A percentile compares a stretch with the other conserved stretches of the same genome.
phyloP scores from a whole-genome alignment of 768 basidiomycete species.

The Lactarius indigo region DNA sequence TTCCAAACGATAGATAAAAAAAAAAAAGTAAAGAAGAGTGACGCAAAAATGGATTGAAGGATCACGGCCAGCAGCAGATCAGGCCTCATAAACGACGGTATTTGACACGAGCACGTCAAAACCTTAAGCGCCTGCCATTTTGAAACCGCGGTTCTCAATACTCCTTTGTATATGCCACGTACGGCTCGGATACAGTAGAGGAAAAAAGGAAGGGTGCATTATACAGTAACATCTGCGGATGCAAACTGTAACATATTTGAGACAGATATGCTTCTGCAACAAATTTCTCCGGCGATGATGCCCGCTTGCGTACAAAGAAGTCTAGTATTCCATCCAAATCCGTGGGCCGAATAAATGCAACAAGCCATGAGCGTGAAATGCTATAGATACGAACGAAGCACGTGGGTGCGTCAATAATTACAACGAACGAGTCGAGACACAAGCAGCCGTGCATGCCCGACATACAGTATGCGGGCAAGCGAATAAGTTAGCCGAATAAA shows the following conservation, averaged over 20 bases:
- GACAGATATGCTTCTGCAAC: not conserved
- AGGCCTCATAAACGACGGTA: not conserved
- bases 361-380: conserved; percentile 4
- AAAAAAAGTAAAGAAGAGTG: not conserved
- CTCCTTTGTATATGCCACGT: too few relatives aligned
- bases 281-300: not conserved
- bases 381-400: not conserved
- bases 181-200: not conserved
- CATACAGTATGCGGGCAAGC: not conserved
- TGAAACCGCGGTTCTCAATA: not conserved
- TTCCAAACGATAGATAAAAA: not conserved
- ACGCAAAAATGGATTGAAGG: not conserved
- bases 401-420: conserved; percentile 6
- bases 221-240: not conserved
- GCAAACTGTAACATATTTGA: not conserved
- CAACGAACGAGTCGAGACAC: conserved; percentile 5
- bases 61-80: not conserved
- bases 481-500: conserved; percentile 24
- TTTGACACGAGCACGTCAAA: not conserved
- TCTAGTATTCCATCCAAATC: not conserved
- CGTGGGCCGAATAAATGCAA: conserved; percentile 8
- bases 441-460: not conserved
- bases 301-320: not conserved
- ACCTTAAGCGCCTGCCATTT: not conserved
- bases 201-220: not conserved